Conservation (phyloP, 495 filamentous ascomycete genomes). For the Penicillium crystallinum region DNA sequence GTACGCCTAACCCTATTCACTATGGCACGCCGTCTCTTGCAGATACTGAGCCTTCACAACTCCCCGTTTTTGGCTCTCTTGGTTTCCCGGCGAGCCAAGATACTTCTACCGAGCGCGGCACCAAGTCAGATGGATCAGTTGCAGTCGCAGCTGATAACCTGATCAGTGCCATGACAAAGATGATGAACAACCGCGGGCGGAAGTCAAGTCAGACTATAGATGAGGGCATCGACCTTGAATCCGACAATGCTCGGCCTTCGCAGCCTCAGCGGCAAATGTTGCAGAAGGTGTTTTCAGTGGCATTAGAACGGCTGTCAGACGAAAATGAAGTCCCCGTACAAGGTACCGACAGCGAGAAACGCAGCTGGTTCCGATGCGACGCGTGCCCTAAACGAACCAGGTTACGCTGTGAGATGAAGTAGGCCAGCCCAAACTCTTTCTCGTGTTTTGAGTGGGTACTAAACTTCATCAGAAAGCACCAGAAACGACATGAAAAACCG, state of each 20-base stretch:
- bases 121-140: slow-evolving; percentile 25
- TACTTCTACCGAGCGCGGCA: background rate
- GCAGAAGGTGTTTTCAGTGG: slow-evolving; percentile 30
- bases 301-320: slow-evolving; percentile 29
- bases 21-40: background rate
- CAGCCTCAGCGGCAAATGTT: slow-evolving; percentile 33
- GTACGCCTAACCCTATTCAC: slow-evolving; percentile 5
- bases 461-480: slow-evolving; percentile 63
- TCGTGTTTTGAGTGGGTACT: slow-evolving; percentile 4
- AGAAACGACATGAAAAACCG: slow-evolving; percentile 78
- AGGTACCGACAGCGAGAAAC: slow-evolving; percentile 25
- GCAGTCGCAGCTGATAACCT: slow-evolving; percentile 31
- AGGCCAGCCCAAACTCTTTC: slow-evolving; percentile 18
- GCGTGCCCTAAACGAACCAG: slow-evolving; percentile 51
- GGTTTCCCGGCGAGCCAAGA: background rate
- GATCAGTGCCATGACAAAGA: slow-evolving; percentile 36
- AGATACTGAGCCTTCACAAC: slow-evolving; percentile 1
- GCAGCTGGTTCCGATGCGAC: slow-evolving; percentile 44
- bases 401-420: slow-evolving; percentile 70
- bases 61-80: background rate
- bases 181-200: slow-evolving; percentile 29
- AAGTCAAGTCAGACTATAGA: slow-evolving; percentile 24
- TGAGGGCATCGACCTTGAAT: slow-evolving; percentile 20
- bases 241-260: slow-evolving; percentile 22
- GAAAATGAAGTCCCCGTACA: slow-evolving; percentile 7